Base-by-base conservation (phyloP, 2,329 filamentous ascomycete genomes). In the Ceratocystis smalleyi region DNA sequence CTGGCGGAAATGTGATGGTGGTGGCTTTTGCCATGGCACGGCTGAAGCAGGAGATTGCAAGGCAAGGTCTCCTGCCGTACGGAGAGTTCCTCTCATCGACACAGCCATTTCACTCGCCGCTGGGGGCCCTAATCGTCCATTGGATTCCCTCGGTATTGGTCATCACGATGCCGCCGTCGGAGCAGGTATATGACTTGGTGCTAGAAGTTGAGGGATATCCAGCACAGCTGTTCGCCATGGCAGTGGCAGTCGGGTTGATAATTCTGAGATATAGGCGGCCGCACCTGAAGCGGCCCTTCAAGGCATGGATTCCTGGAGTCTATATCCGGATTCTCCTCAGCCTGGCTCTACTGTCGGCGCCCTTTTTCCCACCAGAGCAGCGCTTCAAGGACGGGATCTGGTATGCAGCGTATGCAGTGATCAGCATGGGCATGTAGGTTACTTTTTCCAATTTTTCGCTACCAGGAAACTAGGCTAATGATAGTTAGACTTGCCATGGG, bases 1-100 rank as follows among this genome's bases (percentile, higher is more conserved):
- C 84, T 0, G 81, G 78, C 1, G 87, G 86, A 0, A 89, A 89
- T 70, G 85, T 89, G 15, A 84, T 89, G 79, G 84, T 87, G 0
- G 84, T 87, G 1, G 83, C 83, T 0, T 89, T 88, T 71, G 79
- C 84, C 1, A 72, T 85, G 83, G 81, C 85, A 4, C 81, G 86
- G 1, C 73, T 88, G 1, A 88, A 88, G 68, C 85, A 89, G 70
- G 86, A 89, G 70, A 83, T 89, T 63, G 86, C 86, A 1, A 78
- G 85, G 19, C 84, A 88, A 69, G 86, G 87, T 0, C 83, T 89
- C 65, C 76, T 90, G 0, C 86, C 87, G 0, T 88, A 80, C 65
- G 78, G 84, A 0, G 75, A 75, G 5, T 67, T 81, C 0, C 74
- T 88, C 0, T 83, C 86, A 0, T 85, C 84, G 0, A 85, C 84